Base-by-base conservation (phyloP, 1,284 basidiomycete species). In the Tetrapyrgos nigripes region DNA sequence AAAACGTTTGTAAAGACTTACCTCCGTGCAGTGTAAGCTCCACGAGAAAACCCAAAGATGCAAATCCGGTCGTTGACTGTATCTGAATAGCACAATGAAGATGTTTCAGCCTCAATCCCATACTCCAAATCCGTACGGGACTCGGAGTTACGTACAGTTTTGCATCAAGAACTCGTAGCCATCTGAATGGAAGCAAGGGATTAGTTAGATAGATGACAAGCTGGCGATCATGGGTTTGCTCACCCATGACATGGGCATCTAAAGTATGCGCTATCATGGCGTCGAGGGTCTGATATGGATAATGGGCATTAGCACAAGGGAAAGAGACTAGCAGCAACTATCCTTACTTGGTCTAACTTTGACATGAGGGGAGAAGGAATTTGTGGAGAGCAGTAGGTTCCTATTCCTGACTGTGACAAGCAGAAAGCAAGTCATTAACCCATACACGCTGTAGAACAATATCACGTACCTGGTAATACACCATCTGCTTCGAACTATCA, bases 81-180 rank as follows among this genome's bases (percentile, higher is more conserved):
- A 72, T 83, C 73, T 70, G 50, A 4, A 50, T 14, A n/a, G n/a
- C n/a, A n/a, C n/a, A n/a, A n/a, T n/a, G n/a, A n/a, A n/a, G n/a
- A n/a, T n/a, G n/a, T n/a, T n/a, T n/a, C n/a, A n/a, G n/a, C n/a
- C n/a, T n/a, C n/a, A n/a, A n/a, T n/a, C n/a, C n/a, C n/a, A n/a
- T n/a, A n/a, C n/a, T n/a, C 13, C 21, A 24, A 13, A 43, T 19
- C 11, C n/a, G 46, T 17, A 19, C 24, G 17, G n/a, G 45, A 28
- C 17, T 23, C 26, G 11, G n/a, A 21, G 40, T 19, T 11, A 64
- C 69, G 45, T 61, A 82, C 83, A 87, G 61, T 86, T 86, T 66
- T 88, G 80, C 81, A 87, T 86, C 8, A 89, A 69, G 66, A 87
- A 89, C 56, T 82, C 77, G 64, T 89, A 89, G 6, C 85, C 86